Percentiles rank a stretch among this genome's conserved stretches.
Conservation (phyloP, 2,329 filamentous ascomycete genomes). For the Scolecobasidium constrictum region DNA sequence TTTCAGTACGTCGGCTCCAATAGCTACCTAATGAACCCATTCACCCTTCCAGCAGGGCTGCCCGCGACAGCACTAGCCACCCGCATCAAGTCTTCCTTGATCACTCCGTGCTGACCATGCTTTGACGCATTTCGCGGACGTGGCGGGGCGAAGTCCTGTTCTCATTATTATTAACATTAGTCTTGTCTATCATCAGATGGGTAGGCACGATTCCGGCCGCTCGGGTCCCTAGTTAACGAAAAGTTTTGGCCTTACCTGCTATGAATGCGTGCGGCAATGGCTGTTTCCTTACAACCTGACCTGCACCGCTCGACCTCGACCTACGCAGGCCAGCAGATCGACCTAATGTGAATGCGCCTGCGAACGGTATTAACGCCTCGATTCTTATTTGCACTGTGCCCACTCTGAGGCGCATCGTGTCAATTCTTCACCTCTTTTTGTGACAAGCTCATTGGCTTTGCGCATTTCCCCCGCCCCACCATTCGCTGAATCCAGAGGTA, state of each 20-base stretch:
- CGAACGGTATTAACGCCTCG: slow-evolving; percentile 8
- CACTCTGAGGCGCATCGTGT: neutral
- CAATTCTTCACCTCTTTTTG: slow-evolving; percentile 4
- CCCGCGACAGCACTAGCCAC: slow-evolving; percentile 6
- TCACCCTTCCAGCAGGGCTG: slow-evolving; percentile 3
- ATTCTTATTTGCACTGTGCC: neutral
- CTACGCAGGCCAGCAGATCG: slow-evolving; percentile 7
- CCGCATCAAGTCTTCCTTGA: slow-evolving; percentile 4
- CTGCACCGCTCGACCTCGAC: slow-evolving; percentile 8
- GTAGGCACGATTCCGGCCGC: neutral
- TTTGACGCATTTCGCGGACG: slow-evolving; percentile 2
- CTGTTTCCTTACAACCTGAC: slow-evolving; percentile 8
- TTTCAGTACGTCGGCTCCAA: too few relatives aligned
- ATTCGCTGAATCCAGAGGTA: slow-evolving; percentile 6
- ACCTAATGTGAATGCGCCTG: slow-evolving; percentile 8
- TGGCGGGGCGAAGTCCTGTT: neutral
- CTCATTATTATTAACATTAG: slow-evolving; percentile 1
- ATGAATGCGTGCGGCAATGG: slow-evolving; percentile 3
- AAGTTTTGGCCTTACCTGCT: slow-evolving; percentile 7
- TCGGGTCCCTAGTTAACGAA: neutral
- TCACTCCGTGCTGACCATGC: slow-evolving; percentile 6
- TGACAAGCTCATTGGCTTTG: slow-evolving; percentile 2
- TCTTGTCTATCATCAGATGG: slow-evolving; percentile 3
- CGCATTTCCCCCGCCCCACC: slow-evolving; percentile 1
- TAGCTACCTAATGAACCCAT: too few relatives aligned